phyloP scores from a whole-genome alignment of 495 filamentous ascomycete genomes.

The Talaromyces liani region DNA sequence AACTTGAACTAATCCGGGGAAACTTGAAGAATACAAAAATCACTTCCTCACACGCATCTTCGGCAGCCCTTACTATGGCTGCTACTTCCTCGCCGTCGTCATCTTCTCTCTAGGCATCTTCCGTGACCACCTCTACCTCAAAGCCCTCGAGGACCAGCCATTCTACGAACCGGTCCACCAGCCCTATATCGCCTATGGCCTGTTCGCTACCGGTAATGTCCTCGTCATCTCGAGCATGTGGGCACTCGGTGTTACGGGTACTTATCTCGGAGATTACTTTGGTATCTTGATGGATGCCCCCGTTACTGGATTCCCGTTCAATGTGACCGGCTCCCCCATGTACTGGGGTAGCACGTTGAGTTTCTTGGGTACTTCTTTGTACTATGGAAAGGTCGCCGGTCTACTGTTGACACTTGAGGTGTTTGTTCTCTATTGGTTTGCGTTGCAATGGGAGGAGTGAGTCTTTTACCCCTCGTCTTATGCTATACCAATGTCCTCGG shows the following conservation, averaged over 20 bases:
- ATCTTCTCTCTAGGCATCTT: slow-evolving; percentile 90
- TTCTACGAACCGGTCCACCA: slow-evolving; percentile 51
- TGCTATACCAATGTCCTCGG: slow-evolving; percentile 10
- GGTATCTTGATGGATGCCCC: slow-evolving; percentile 94
- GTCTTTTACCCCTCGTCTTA: slow-evolving; percentile 15
- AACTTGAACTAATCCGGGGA: not conserved
- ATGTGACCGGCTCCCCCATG: slow-evolving; percentile 87
- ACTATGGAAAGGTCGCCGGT: slow-evolving; percentile 85
- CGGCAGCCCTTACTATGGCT: slow-evolving; percentile 70
- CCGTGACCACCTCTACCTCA: slow-evolving; percentile 62
- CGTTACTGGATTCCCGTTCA: slow-evolving; percentile 94
- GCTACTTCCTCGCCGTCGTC: slow-evolving; percentile 79
- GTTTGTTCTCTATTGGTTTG: slow-evolving; percentile 70
- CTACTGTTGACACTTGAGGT: slow-evolving; percentile 70
- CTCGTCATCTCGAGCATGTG: slow-evolving; percentile 85
- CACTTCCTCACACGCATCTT: slow-evolving; percentile 83
- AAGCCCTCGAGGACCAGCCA: slow-evolving; percentile 32
- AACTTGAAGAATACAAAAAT: slow-evolving; percentile 72
- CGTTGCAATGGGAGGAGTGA: slow-evolving; percentile 83
- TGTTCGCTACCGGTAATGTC: slow-evolving; percentile 70
- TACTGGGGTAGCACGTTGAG: slow-evolving; percentile 90
- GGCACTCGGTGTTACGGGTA: slow-evolving; percentile 91
- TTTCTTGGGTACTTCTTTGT: slow-evolving; percentile 84
- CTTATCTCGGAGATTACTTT: slow-evolving; percentile 97
- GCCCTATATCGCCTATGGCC: slow-evolving; percentile 61